phyloP scores from a whole-genome alignment of 78 protist genomes.

The Bodo saltans region DNA sequence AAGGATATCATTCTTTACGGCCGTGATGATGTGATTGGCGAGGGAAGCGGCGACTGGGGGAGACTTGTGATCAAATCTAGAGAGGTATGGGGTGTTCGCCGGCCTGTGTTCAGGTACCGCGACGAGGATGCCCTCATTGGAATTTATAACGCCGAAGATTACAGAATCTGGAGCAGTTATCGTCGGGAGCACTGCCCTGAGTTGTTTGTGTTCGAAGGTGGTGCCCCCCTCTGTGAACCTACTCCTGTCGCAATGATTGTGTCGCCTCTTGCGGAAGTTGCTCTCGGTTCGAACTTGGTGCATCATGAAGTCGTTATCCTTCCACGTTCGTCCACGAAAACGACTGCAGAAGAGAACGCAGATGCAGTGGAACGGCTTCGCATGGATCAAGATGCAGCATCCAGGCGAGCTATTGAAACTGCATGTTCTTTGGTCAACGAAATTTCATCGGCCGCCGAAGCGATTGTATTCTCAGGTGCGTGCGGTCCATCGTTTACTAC shows the following conservation, averaged over 20 bases:
- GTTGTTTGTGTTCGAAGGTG: not conserved
- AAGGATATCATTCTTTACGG: not conserved
- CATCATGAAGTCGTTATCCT: not conserved
- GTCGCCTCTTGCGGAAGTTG: not conserved
- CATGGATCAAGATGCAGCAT: not conserved
- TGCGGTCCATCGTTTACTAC: too few species aligned
- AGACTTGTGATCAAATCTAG: not conserved
- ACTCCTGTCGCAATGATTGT: not conserved
- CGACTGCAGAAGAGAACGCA: not conserved
- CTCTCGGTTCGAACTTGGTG: not conserved
- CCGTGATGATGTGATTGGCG: too few species aligned
- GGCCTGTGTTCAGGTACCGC: not conserved
- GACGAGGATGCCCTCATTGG: not conserved
- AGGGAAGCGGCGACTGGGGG: not conserved
- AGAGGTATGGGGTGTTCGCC: not conserved
- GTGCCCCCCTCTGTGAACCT: not conserved
- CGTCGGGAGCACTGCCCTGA: not conserved
- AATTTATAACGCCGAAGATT: not conserved
- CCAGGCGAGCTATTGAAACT: too few species aligned
- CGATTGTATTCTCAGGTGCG: too few species aligned
- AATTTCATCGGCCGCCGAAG: too few species aligned
- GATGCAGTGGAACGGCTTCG: not conserved
- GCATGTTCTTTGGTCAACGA: too few species aligned
- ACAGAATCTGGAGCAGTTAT: not conserved
- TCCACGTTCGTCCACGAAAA: not conserved